Evolutionary conservation across 768 basidiomycete genomes (phyloP).

Genomic region (Phylloporus sp.): DNA sequence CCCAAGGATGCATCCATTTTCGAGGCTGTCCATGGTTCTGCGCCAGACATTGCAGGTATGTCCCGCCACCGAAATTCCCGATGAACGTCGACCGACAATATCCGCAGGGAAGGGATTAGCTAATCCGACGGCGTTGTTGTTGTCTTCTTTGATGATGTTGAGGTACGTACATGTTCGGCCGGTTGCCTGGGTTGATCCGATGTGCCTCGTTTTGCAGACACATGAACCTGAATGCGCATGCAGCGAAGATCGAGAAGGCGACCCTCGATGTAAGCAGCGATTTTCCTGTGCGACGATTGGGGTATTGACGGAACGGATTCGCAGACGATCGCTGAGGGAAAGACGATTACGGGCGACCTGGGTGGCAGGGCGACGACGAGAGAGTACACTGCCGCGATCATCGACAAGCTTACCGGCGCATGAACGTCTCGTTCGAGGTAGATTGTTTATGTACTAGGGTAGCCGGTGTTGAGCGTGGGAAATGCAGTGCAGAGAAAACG

Average conservation of each 20-base stretch:
- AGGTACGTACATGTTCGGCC: conserved; percentile 47
- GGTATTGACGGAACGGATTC: conserved; percentile 7
- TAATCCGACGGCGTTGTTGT: conserved; percentile 97
- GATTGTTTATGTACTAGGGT: conserved; percentile 12
- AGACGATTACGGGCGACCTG: conserved; percentile 90
- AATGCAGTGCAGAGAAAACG: conserved; percentile 17
- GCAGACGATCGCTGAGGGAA: conserved; percentile 96
- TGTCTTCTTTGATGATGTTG: conserved; percentile 98
- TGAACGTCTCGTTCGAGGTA: conserved; percentile 17
- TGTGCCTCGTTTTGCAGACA: conserved; percentile 52
- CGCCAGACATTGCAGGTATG: conserved; percentile 95
- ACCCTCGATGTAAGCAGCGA: conserved; percentile 67
- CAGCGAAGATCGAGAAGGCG: conserved; percentile 88
- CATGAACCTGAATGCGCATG: conserved; percentile 84
- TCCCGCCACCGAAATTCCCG: conserved; percentile 7
- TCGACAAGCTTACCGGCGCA: conserved; percentile 52
- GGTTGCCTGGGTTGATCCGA: conserved; percentile 20
- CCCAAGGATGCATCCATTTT: conserved; percentile 96
- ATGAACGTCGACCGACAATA: not conserved
- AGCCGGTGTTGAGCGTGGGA: conserved; percentile 25
- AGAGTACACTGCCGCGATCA: conserved; percentile 88
- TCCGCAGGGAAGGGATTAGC: conserved; percentile 78
- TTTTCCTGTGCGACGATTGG: not conserved
- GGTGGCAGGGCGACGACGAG: conserved; percentile 88
- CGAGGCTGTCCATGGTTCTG: conserved; percentile 98